Base-by-base conservation (phyloP, 495 filamentous ascomycete species). In the Cetradonia linearis region DNA sequence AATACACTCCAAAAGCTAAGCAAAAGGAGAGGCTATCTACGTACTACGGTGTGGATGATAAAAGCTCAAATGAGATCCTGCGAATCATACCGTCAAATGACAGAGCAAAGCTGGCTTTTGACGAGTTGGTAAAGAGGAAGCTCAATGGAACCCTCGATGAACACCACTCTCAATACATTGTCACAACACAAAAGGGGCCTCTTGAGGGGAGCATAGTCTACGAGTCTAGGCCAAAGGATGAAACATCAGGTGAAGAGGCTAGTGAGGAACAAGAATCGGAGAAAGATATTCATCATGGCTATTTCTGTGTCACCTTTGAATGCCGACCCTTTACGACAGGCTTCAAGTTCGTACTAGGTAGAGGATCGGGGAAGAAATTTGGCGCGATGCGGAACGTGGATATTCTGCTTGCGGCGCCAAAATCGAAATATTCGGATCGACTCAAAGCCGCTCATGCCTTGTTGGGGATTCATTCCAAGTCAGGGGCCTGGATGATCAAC, bases 311-410 rank as follows among this genome's bases (percentile, higher is more conserved):
- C 8, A n/a, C 5, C 4, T 60, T 60, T 42, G 37, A 57, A n/a
- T 14, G 31, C 2, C 34, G 2, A 20, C 18, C 31, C 9, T 30
- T 44, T 27, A 13, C 11, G 3, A 40, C 20, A 33, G 31, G 31
- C 31, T 33, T 57, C 20, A 20, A 36, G 40, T 48, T 34, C 20
- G 40, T 59, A 11, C 6, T 59, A 2, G 57, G 57, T 0, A 59
- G n/a, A 59, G 56, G 37, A 16, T 33, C 28, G 11, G 20, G 44
- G 13, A 48, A 49, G 56, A 59, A 59, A 31, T 59, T 59, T 23
- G 38, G 56, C 23, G 36, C 38, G 11, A 18, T 31, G 7, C 56
- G 56, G 18, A 59, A 49, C 5, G 44, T 52, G 1, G 57, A 59
- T 48, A 52, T 59, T 25, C 9, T 59, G 0, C 25, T 59, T 3